A percentile compares a stretch with the other conserved stretches of the same genome.
phyloP scores from a whole-genome alignment of 192 early-diverging fungal species.

The Mortierella claussenii region DNA sequence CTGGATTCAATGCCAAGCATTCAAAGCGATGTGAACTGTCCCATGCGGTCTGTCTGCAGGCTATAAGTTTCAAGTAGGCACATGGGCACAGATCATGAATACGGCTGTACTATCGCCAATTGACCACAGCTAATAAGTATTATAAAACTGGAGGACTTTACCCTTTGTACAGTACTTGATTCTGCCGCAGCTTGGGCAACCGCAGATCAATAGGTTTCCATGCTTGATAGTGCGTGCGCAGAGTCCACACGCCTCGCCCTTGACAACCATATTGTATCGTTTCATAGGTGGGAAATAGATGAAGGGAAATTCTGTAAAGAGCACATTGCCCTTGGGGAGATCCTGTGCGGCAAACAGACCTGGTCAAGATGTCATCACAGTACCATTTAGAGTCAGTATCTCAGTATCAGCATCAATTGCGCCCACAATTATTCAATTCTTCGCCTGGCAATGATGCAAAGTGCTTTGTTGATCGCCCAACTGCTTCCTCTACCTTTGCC shows the following conservation, averaged over 20 bases:
- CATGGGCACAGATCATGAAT: background rate
- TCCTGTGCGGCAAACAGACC: slow-evolving; percentile 67
- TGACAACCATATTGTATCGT: slow-evolving; percentile 54
- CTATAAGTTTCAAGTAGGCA: background rate
- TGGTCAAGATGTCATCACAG: slow-evolving; percentile 24
- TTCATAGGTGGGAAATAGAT: slow-evolving; percentile 69
- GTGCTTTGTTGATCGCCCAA: too few relatives aligned
- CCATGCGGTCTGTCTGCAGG: slow-evolving; percentile 57
- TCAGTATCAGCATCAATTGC: too few relatives aligned
- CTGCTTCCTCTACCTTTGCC: slow-evolving; percentile 50
- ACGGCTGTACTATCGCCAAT: too few relatives aligned
- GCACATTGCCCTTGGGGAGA: slow-evolving; percentile 56
- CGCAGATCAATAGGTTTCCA: slow-evolving; percentile 28
- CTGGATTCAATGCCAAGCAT: slow-evolving; percentile 56
- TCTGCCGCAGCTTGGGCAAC: slow-evolving; percentile 54
- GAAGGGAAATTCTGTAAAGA: slow-evolving; percentile 69
- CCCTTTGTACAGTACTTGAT: slow-evolving; percentile 60
- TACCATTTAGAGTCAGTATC: too few relatives aligned
- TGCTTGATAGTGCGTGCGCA: slow-evolving; percentile 62
- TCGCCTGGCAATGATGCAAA: too few relatives aligned
- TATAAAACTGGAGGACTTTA: too few relatives aligned
- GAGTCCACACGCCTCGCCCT: slow-evolving; percentile 63
- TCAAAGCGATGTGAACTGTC: slow-evolving; percentile 61
- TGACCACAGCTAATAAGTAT: too few relatives aligned
- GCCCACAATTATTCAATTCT: too few relatives aligned